Evolutionary conservation across 2,329 filamentous ascomycete species (phyloP).

Genomic region (Domatiomyces globalis): DNA sequence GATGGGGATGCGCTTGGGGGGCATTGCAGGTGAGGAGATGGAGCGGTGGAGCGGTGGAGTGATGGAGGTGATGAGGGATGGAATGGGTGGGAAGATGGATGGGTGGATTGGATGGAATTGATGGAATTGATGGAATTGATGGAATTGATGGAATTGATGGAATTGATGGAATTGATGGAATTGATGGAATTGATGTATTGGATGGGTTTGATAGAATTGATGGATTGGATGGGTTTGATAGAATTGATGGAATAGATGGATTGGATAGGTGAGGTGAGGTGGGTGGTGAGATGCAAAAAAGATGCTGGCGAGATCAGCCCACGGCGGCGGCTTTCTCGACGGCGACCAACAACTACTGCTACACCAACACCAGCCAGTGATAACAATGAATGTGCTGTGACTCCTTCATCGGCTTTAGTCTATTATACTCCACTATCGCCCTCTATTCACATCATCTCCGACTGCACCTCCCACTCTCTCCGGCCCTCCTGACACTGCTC

Average conservation of each 20-base stretch:
- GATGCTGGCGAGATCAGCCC: no score
- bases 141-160: neutral
- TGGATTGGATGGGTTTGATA: neutral
- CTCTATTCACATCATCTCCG: no score
- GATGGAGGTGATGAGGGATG: neutral
- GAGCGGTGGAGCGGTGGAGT: neutral
- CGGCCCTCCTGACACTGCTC: no score
- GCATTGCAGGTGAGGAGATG: constrained; percentile 35
- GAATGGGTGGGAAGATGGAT: neutral
- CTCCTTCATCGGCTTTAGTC: no score
- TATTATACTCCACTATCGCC: no score
- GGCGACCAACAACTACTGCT: no score
- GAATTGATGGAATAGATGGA: neutral
- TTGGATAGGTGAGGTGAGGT: neutral
- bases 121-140: neutral
- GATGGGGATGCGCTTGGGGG: constrained; percentile 45
- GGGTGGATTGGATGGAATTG: neutral
- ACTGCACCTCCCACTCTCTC: neutral
- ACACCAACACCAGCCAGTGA: no score
- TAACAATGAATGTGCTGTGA: no score
- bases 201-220: neutral
- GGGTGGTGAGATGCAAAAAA: neutral
- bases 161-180: neutral
- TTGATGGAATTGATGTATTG: neutral
- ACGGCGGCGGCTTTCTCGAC: no score